These are phyloP conservation scores for Sanghuangporus sanghuang DNA, from an alignment of 1,284 basidiomycete species.

Conservation along the genomic window DNA sequence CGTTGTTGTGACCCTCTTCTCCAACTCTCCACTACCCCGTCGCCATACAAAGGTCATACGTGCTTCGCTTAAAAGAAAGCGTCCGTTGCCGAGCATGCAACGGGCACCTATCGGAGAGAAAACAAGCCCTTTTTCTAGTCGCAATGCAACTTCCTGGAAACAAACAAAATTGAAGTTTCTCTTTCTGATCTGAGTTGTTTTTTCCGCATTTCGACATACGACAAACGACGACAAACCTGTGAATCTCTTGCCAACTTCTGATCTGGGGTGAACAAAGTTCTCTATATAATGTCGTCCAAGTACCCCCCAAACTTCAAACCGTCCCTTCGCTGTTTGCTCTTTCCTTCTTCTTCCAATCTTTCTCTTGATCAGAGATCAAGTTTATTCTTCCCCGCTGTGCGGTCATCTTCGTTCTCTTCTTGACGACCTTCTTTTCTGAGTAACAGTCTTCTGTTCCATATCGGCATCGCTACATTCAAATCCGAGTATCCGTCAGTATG, in stretches of 20 bases:
- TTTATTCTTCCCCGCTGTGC: constrained; percentile 16
- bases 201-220: not conserved
- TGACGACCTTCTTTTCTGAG: not conserved
- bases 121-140: constrained; percentile 20
- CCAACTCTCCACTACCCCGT: not conserved
- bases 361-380: constrained; percentile 21
- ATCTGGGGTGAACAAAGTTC: not conserved
- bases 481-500: constrained; percentile 22
- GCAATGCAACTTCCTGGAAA: not conserved
- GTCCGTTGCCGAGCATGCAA: not conserved
- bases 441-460: not conserved
- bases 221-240: not conserved
- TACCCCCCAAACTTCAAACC: not conserved
- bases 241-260: not conserved
- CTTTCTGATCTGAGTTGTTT: not conserved
- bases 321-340: constrained; percentile 1
- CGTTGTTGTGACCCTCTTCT: not conserved
- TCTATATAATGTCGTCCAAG: not conserved
- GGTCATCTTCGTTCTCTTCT: constrained; percentile 18
- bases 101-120: constrained; percentile 16
- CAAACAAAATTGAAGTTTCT: not conserved
- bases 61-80: not conserved
- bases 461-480: constrained; percentile 20
- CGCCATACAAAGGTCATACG: constrained; percentile 13
- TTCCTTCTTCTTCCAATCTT: not conserved